Evolutionary conservation across 257 asterid genomes (phyloP), one percentile per base, ranked within the genome.

Genomic region (Capsicum pubescens): DNA sequence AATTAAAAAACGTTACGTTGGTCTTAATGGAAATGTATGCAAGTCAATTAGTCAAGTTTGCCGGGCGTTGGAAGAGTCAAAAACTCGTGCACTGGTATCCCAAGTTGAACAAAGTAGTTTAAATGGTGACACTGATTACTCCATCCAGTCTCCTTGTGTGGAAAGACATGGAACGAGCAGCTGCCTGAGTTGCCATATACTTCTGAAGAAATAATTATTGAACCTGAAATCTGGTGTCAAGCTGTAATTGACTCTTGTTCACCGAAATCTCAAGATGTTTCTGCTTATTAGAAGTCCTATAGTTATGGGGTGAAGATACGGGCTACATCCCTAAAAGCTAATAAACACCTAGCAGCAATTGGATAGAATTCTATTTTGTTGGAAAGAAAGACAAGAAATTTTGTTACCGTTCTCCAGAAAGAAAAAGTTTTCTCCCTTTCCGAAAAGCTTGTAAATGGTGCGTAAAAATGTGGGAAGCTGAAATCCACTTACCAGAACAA

Each of bases 321-420:
- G 81, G 64, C 9, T 26, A 77, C 81, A 21, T 5, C 81, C 64
- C 64, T 26, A 55, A 78, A 89, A 87, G 98, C 91, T 70, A 94
- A 82, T 88, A 88, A 86, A 84, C 94, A 94, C 88, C 91, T 96
- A 77, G 77, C 88, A 70, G 88, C 91, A 35, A 77, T 54, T n/a
- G 98, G 99, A 11, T 96, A 98, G 99, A 42, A 10, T 81, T 92
- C 21, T 42, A 54, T 80, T n/a, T 26, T 26, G 32, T 26, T 26
- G 32, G 32, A 2, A 26, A 26, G 32, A 26, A 26, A 26, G 32
- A 26, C 32, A 26, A 26, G 32, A 26, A 26, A 26, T 26, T 26
- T 26, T 26, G 32, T 26, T 26, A 26, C 32, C 32, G 32, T 26
- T 26, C 32, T 26, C 32, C 32, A 26, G 32, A 26, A 26, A 26